Percentiles rank a stretch among this genome's conserved stretches.
phyloP scores from a whole-genome alignment of 176 grass and related monocot species.

The Poa annua region DNA sequence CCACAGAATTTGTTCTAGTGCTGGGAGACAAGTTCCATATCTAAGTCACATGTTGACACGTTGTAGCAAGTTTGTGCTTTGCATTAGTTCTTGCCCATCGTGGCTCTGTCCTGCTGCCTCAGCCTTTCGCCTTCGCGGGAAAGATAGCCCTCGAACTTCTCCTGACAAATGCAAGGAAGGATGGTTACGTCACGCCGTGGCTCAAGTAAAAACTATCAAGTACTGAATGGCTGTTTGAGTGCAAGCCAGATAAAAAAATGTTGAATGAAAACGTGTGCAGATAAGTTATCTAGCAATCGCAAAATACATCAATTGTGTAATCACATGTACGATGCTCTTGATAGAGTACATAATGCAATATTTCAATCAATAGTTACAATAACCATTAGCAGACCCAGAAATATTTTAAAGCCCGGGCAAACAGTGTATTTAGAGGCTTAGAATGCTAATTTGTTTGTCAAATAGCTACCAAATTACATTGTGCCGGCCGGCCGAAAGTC shows the following conservation, averaged over 20 bases:
- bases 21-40: background rate
- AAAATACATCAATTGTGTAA: background rate
- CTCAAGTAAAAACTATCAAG: background rate
- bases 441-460: too few species aligned
- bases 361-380: background rate
- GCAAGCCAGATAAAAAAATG: background rate
- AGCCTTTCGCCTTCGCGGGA: slow-evolving; percentile 57
- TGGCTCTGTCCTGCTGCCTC: slow-evolving; percentile 56
- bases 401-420: too few species aligned
- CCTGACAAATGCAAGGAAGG: slow-evolving; percentile 36
- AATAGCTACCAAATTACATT: too few species aligned
- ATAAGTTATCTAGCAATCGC: background rate
- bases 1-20: background rate
- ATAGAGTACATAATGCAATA: background rate
- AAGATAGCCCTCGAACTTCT: slow-evolving; percentile 59
- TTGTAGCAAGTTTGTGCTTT: background rate
- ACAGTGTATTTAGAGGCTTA: too few species aligned
- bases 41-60: slow-evolving; percentile 3
- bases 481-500: too few species aligned
- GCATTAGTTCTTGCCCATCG: slow-evolving; percentile 41
- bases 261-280: too few species aligned
- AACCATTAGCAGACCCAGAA: too few species aligned
- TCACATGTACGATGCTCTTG: background rate
- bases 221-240: background rate
- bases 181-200: background rate